Evolutionary conservation across 176 grass and related monocot genomes (phyloP).

Genomic region (Aegilops sharonensis): DNA sequence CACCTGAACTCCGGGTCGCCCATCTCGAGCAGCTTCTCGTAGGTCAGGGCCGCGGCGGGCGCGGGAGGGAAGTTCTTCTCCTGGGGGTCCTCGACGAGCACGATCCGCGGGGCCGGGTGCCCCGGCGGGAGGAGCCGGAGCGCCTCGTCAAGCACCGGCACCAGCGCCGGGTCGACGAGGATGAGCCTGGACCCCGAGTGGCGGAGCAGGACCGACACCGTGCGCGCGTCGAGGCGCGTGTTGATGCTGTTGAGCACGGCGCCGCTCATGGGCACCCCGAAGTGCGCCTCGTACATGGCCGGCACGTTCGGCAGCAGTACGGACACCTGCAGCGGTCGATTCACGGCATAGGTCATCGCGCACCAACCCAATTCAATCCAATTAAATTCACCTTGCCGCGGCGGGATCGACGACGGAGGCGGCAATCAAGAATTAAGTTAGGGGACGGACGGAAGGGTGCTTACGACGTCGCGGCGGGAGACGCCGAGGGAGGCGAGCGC

Average conservation of each 20-base stretch:
- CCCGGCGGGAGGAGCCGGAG: conserved; percentile 49
- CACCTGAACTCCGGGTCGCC: conserved; percentile 68
- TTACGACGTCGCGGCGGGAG: conserved; percentile 68
- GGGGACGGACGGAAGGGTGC: not conserved
- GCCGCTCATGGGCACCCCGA: conserved; percentile 94
- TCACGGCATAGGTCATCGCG: not conserved
- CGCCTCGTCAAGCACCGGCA: conserved; percentile 49
- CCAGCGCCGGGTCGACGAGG: conserved; percentile 53
- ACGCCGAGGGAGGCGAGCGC: conserved; percentile 72
- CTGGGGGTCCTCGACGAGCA: conserved; percentile 70
- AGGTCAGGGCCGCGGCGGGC: conserved; percentile 34
- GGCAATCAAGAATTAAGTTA: not conserved
- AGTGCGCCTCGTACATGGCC: conserved; percentile 94
- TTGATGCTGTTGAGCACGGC: conserved; percentile 90
- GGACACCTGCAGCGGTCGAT: conserved; percentile 50
- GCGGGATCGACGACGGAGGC: not conserved
- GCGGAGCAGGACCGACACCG: conserved; percentile 66
- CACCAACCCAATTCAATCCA: not conserved
- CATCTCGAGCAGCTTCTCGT: conserved; percentile 57
- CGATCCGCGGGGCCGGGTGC: conserved; percentile 38
- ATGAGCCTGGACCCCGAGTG: conserved; percentile 71
- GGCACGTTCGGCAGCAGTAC: conserved; percentile 82
- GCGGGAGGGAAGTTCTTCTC: conserved; percentile 33
- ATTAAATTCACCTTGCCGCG: not conserved
- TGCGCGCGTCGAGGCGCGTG: conserved; percentile 82